Evolutionary conservation across 2,329 filamentous ascomycete genomes (phyloP), one percentile per base, ranked within the genome.

Genomic region (Massarina eburnea): DNA sequence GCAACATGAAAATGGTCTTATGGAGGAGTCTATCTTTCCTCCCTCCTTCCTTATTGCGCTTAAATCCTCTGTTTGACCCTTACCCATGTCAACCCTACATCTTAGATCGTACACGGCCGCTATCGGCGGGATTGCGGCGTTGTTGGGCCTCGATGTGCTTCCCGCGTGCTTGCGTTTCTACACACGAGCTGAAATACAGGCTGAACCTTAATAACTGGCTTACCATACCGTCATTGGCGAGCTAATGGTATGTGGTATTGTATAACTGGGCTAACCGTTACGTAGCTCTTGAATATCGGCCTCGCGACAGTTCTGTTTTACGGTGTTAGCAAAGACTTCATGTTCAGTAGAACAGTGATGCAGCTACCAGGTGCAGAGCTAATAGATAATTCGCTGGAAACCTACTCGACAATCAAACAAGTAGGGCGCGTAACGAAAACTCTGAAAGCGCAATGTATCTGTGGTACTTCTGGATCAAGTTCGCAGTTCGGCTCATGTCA

Each of bases 151-250:
- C 38, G 38, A 40, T 30, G 24, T 40, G 14, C 14, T 40, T 24
- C 22, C 15, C 17, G 38, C 30, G 17, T 7, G 14, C 14, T 14
- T n/a, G 10, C 9, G 38, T 10, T 29, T 40, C 22, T 40, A 30
- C 17, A 17, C 19, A 3, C 9, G 38, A 17, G 8, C 30, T 40
- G 17, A 40, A 30, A 4, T 22, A 40, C 4, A 18, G 18, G 10
- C n/a, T 40, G 38, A 29, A 30, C 15, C 38, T 40, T 18, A 30
- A 40, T 40, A 24, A 40, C 38, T 40, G 38, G 38, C 26, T 40
- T 12, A 14, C n/a, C 14, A 18, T 40, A 30, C 38, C 38, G 4
- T 21, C 38, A 4, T 30, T 40, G 8, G 38, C 30, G 19, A 30
- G 38, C 18, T n/a, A 20, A 29, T 12, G 4, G n/a, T 26, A 10